Base-by-base conservation (phyloP, 176 grass and related monocot species). In the Tillandsia leiboldiana region DNA sequence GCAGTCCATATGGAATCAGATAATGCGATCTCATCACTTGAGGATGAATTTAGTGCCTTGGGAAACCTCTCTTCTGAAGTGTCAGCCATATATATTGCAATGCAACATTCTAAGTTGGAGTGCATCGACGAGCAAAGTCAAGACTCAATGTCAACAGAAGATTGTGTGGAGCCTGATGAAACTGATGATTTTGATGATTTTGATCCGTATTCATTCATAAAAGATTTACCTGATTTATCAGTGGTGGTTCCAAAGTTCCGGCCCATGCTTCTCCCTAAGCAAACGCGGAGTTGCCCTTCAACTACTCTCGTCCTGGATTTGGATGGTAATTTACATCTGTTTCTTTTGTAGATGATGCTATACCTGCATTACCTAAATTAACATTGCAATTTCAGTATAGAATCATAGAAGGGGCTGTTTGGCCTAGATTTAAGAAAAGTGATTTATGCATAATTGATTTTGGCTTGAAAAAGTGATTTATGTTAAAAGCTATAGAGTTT, bases 281-380 rank as follows among this genome's bases (percentile, higher is more conserved):
- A 92, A 71, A 97, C 94, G 29, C 87, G 87, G 83, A 97, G 94
- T 74, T 97, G 94, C 69, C 94, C 94, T 70, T 74, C 58, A 27
- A 97, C 72, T 3, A 92, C 86, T 9, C 87, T 92, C 67, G 94
- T 97, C 48, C 82, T 97, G 71, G 94, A 93, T 67, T 83, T 97
- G 56, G 94, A 97, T 92, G 94, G 94, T 97, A 89, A 78, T 53
- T 63, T 18, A 49, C 2, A 53, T 67, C 8, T 58, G 18, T 58
- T n/a, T 18, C 18, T 58, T 58, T 58, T n/a, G 54, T 58, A 18
- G 54, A 58, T 58, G 18, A 54, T 58, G 2, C 12, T 17, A 14
- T 14, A 58, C 14, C 18, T 9, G 14, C 15, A 17, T 17, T n/a
- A 61, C 15, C 22, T 61, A 23, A 18, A 18, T 61, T 1, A 20